Percentiles rank a stretch among this genome's conserved stretches.
Conservation (phyloP, 1,284 basidiomycete species). For the Exobasidium rhododendri region DNA sequence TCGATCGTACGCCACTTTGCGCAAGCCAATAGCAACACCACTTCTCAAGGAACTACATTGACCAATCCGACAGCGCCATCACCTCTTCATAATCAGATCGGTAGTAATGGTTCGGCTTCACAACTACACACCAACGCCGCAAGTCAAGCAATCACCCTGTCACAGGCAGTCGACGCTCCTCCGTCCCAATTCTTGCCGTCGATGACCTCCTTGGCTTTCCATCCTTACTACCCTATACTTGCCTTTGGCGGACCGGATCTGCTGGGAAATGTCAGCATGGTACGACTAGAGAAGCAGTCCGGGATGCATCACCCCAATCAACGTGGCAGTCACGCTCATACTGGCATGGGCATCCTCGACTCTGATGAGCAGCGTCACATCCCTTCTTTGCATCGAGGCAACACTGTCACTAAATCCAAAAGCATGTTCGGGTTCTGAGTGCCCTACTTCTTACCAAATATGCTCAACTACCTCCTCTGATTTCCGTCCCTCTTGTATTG, state of each 20-base stretch:
- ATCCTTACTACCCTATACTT: conserved; percentile 46
- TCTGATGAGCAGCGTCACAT: conserved; percentile 5
- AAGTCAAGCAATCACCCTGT: background rate
- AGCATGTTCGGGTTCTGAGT: background rate
- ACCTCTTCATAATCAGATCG: conserved; percentile 13
- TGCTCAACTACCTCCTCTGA: too few relatives aligned
- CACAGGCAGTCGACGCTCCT: conserved; percentile 9
- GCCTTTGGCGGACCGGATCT: conserved; percentile 45
- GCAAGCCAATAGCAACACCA: background rate
- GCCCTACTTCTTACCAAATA: too few relatives aligned
- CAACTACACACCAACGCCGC: background rate
- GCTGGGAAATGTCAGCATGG: conserved; percentile 9
- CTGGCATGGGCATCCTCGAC: background rate
- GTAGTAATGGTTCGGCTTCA: background rate
- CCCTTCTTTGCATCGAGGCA: background rate
- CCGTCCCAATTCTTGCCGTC: conserved; percentile 41
- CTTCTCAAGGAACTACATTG: conserved; percentile 14
- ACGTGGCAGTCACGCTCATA: background rate
- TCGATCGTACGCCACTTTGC: conserved; percentile 11
- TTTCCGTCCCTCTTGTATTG: too few relatives aligned
- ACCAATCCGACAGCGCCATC: conserved; percentile 21
- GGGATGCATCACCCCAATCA: background rate
- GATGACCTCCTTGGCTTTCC: conserved; percentile 46
- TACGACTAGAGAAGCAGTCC: background rate
- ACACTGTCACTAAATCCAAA: background rate